These are phyloP conservation scores for Isatis tinctoria DNA, from an alignment of 345 rosid species.

Conservation along the genomic window DNA sequence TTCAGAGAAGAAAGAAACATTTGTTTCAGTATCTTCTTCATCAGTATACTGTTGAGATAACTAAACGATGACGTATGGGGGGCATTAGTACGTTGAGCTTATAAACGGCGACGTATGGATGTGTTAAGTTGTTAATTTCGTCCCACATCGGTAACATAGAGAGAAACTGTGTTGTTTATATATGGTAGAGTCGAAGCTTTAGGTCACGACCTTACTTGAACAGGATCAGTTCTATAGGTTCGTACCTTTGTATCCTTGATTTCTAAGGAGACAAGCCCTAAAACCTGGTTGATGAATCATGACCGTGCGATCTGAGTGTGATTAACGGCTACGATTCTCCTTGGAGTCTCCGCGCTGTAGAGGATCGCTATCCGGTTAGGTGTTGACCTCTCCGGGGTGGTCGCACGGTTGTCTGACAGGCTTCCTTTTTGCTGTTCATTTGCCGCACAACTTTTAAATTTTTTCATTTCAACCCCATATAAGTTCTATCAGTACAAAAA, in stretches of 20 bases:
- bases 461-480: neutral
- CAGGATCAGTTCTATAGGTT: conserved; percentile 11
- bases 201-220: conserved; percentile 10
- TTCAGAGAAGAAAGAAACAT: neutral
- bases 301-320: conserved; percentile 10
- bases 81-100: neutral
- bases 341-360: neutral
- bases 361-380: conserved; percentile 1
- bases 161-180: neutral
- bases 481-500: neutral
- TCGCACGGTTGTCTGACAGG: conserved; percentile 26
- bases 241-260: conserved; percentile 11
- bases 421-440: neutral
- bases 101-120: neutral
- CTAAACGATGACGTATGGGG: neutral
- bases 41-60: neutral
- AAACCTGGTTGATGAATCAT: neutral
- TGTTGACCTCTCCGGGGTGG: neutral
- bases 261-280: conserved; percentile 5
- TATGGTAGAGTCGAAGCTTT: accelerated
- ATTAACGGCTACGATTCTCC: neutral
- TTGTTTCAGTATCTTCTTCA: neutral
- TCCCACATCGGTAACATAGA: neutral
- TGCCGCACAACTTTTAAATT: neutral
- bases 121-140: neutral